Base-by-base conservation (phyloP, 148 eudicot genomes). In the Talinum fruticosum region DNA sequence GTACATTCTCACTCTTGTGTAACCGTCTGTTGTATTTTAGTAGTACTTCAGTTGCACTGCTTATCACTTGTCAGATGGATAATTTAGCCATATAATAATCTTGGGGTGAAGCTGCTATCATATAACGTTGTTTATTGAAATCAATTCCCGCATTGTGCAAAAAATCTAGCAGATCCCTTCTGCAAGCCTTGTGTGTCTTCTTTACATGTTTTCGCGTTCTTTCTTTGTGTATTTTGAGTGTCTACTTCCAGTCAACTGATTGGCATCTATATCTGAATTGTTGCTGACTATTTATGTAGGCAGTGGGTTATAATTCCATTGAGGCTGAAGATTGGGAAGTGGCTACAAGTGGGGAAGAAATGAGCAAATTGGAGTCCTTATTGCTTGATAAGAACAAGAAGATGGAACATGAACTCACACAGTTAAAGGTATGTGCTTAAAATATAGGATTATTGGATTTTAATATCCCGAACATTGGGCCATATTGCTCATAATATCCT, bases 261-360 rank as follows among this genome's bases (percentile, higher is more conserved):
- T 74, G 16, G 51, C 44, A 13, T 66, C 54, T 69, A 67, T 69
- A 35, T 53, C 35, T 72, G 37, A 62, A 41, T 30, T 80, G 34
- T 61, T 69, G n/a, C 24, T 65, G 37, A 18, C 69, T 73, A 19
- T 76, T 29, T 84, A 67, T 85, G 73, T 79, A 96, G 99, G 99
- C 99, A 82, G 99, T 93, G 75, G 99, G 99, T 76, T 96, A 96
- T 81, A 96, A 96, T 84, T 93, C 99, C 67, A 96, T 96, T 79
- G 99, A 96, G 87, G 99, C 98, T 79, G 98, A 96, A 87, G 99
- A 96, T 82, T 96, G 99, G 99, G 99, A 96, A 83, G 93, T 88
- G 75, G 99, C 99, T 70, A 96, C 99, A 7, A 88, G 88, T 84
- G 99, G 99, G 72, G 98, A 96, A 82, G 99, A 96, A 81, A 93